These are phyloP conservation scores for Madurella fahalii DNA, from an alignment of 2,329 filamentous ascomycete genomes.

Conservation along the genomic window DNA sequence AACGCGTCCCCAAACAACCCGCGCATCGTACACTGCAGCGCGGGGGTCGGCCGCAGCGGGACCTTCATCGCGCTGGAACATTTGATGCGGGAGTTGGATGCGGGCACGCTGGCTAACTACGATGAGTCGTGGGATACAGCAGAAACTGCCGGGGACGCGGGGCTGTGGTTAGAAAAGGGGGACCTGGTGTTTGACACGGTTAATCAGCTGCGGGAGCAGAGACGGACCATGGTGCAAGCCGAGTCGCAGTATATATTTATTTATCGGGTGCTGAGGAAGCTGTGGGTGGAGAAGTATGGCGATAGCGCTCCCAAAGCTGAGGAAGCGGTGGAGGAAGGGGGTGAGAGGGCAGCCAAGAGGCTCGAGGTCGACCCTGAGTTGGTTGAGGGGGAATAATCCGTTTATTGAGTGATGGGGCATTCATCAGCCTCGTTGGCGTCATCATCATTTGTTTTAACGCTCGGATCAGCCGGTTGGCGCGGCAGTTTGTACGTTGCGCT, in stretches of 20 bases:
- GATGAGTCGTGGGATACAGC: conserved; percentile 25
- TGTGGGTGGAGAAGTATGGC: conserved; percentile 65
- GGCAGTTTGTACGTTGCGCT: background rate
- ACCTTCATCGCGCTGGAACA: conserved; percentile 97
- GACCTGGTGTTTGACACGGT: conserved; percentile 79
- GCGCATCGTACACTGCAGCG: conserved; percentile 81
- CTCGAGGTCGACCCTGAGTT: conserved; percentile 47
- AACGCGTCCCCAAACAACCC: conserved; percentile 59
- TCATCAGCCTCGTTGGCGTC: background rate
- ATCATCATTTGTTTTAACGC: background rate
- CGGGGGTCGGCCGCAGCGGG: conserved; percentile 88
- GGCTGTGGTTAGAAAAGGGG: conserved; percentile 25
- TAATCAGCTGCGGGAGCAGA: conserved; percentile 75
- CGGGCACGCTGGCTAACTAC: conserved; percentile 59
- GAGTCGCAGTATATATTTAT: conserved; percentile 81
- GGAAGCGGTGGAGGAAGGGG: conserved; percentile 1
- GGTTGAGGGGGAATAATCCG: conserved; percentile 24
- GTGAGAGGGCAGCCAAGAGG: conserved; percentile 48
- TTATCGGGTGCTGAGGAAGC: conserved; percentile 76
- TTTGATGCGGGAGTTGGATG: conserved; percentile 74
- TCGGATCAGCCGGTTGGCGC: no score
- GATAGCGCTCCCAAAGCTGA: conserved; percentile 23
- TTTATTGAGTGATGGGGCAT: background rate
- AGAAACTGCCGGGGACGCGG: no score
- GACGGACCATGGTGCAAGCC: conserved; percentile 93